These are phyloP conservation scores for Epichloe coenophiala DNA, from an alignment of 2,329 filamentous ascomycete species.

Conservation along the genomic window DNA sequence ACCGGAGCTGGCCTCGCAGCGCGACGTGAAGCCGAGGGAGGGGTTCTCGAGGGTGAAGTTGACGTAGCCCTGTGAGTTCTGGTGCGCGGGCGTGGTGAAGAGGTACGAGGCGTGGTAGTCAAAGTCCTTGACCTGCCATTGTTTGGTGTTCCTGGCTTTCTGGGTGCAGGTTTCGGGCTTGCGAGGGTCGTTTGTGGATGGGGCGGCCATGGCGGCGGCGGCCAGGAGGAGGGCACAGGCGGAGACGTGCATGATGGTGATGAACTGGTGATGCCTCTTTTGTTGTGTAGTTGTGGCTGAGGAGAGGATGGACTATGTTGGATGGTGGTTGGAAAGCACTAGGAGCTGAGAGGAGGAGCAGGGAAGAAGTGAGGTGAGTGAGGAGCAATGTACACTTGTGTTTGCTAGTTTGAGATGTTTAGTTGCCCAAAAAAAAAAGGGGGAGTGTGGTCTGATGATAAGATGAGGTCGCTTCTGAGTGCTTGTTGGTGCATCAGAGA, in stretches of 20 bases:
- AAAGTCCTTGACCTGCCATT: constrained; percentile 31
- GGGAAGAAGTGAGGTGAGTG: no score
- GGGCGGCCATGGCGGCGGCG: constrained; percentile 12
- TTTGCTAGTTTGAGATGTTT: neutral
- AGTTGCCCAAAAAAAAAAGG: neutral
- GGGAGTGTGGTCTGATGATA: neutral
- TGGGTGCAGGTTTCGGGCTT: constrained; percentile 9
- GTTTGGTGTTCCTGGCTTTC: constrained; percentile 8
- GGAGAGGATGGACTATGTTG: neutral
- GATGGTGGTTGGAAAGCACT: no score
- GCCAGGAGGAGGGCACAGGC: constrained; percentile 13
- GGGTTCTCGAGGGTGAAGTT: constrained; percentile 37
- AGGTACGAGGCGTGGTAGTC: constrained; percentile 34
- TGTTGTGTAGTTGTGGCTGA: neutral
- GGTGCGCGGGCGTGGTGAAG: constrained; percentile 38
- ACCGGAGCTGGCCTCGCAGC: constrained; percentile 27
- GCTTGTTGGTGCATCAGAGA: no score
- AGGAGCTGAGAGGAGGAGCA: no score
- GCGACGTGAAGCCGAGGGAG: constrained; percentile 22
- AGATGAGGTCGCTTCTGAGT: neutral
- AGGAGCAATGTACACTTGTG: no score
- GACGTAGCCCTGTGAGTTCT: constrained; percentile 32
- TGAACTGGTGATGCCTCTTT: neutral
- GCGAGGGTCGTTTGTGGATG: constrained; percentile 5
- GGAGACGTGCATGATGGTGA: constrained; percentile 7